A percentile compares a stretch with the other conserved stretches of the same genome.
phyloP scores from a whole-genome alignment of 768 basidiomycete species.

The Amanita rimosa region DNA sequence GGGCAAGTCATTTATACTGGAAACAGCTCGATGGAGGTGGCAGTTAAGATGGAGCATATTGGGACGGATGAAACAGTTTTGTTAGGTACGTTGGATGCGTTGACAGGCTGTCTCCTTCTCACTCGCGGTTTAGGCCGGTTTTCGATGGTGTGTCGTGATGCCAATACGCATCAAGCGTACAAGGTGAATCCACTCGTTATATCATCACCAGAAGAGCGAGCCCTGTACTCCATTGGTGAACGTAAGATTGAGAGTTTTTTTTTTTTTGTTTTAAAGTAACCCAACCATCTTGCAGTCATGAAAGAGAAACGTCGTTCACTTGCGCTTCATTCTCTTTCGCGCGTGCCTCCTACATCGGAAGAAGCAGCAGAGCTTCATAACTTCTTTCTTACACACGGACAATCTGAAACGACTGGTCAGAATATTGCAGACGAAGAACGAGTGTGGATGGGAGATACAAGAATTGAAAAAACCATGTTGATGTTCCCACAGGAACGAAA shows the following conservation, averaged over 20 bases:
- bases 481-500: constrained; percentile 7
- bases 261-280: no score
- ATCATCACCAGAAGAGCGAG: constrained; percentile 49
- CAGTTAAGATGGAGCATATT: constrained; percentile 70
- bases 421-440: constrained; percentile 14
- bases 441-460: constrained; percentile 70
- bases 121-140: constrained; percentile 53
- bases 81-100: constrained; percentile 32
- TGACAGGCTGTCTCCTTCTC: not conserved
- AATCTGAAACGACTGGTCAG: constrained; percentile 12
- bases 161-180: constrained; percentile 49
- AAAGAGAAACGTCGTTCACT: constrained; percentile 44
- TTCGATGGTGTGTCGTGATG: constrained; percentile 79
- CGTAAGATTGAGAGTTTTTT: constrained; percentile 25
- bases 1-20: constrained; percentile 80
- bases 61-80: constrained; percentile 50
- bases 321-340: constrained; percentile 50
- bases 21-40: constrained; percentile 73
- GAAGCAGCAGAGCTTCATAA: constrained; percentile 64
- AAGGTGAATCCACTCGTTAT: constrained; percentile 54
- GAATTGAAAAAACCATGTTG: constrained; percentile 54
- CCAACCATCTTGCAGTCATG: constrained; percentile 30
- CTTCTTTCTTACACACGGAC: constrained; percentile 52
- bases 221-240: constrained; percentile 56
- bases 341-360: constrained; percentile 59